Evolutionary conservation across 208 protist genomes (phyloP).

Genomic region (Acanthamoeba comandoni): DNA sequence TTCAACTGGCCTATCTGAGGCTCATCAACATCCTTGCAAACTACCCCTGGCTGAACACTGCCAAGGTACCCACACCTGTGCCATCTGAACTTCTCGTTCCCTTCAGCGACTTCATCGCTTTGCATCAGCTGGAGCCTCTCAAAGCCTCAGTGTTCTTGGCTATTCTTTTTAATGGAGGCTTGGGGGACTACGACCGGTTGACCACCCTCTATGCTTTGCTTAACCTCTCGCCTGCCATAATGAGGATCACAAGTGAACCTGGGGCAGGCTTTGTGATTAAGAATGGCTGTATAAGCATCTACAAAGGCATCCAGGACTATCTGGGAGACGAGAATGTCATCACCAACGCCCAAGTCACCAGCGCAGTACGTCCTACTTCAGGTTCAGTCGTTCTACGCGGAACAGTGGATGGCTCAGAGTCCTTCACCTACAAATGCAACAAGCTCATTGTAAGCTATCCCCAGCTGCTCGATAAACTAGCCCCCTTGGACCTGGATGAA

Average conservation of each 20-base stretch:
- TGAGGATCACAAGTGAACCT: constrained; percentile 12
- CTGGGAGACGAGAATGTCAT: constrained; percentile 7
- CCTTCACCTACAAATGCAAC: constrained; percentile 25
- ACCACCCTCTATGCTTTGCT: constrained; percentile 55
- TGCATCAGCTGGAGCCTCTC: constrained; percentile 32
- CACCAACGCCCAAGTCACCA: not conserved
- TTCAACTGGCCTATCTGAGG: constrained; percentile 4
- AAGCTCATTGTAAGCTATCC: constrained; percentile 36
- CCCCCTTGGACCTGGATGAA: not conserved
- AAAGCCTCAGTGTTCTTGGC: constrained; percentile 8
- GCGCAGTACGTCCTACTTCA: not conserved
- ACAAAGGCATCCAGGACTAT: constrained; percentile 45
- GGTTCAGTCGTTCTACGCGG: not conserved
- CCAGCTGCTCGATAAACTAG: not conserved
- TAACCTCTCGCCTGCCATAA: constrained; percentile 36
- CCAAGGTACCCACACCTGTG: not conserved
- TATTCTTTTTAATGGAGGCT: constrained; percentile 25
- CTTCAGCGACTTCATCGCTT: constrained; percentile 45
- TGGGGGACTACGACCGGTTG: constrained; percentile 43
- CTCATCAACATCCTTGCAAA: not conserved
- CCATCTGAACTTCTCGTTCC: constrained; percentile 21
- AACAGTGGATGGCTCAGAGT: not conserved
- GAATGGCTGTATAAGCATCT: constrained; percentile 21
- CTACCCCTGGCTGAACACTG: constrained; percentile 56
- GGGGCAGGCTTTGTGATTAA: not conserved